A percentile compares a stretch with the other conserved stretches of the same genome.
These are phyloP conservation scores for Berberis vulgaris DNA, from an alignment of 164 flowering plant genomes.

Conservation along the genomic window DNA sequence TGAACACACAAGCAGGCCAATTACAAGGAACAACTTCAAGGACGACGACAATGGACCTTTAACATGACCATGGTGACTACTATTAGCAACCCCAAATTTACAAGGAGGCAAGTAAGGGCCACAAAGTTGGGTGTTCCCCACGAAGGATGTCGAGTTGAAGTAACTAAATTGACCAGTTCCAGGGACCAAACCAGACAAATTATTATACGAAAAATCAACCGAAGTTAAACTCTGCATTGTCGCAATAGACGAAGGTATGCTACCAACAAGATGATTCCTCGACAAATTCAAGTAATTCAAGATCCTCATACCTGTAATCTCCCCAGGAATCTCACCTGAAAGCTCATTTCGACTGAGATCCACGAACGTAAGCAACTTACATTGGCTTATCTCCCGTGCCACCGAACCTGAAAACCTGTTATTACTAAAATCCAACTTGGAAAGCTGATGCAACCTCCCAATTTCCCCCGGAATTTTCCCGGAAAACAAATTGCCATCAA, in stretches of 20 bases:
- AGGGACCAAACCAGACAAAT: constrained; percentile 87
- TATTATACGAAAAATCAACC: constrained; percentile 87
- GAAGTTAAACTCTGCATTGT: constrained; percentile 90
- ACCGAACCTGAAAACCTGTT: constrained; percentile 65
- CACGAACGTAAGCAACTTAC: constrained; percentile 68
- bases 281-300: constrained; percentile 83
- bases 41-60: constrained; percentile 71
- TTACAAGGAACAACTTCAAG: constrained; percentile 77
- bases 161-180: constrained; percentile 92
- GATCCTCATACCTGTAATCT: constrained; percentile 72
- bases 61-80: constrained; percentile 33
- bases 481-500: constrained; percentile 76
- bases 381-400: constrained; percentile 67
- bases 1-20: constrained; percentile 82
- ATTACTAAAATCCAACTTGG: constrained; percentile 80
- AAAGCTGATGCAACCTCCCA: constrained; percentile 78
- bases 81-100: constrained; percentile 42
- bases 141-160: constrained; percentile 82
- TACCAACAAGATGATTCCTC: constrained; percentile 66
- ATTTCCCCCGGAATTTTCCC: constrained; percentile 73
- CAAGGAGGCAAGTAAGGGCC: constrained; percentile 89
- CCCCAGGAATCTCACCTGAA: constrained; percentile 67
- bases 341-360: constrained; percentile 86
- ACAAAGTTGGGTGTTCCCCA: constrained; percentile 87
- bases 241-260: constrained; percentile 63